Evolutionary conservation across 495 filamentous ascomycete species (phyloP), one percentile per base, ranked within the genome.

Genomic region (Aspergillus cristatus): DNA sequence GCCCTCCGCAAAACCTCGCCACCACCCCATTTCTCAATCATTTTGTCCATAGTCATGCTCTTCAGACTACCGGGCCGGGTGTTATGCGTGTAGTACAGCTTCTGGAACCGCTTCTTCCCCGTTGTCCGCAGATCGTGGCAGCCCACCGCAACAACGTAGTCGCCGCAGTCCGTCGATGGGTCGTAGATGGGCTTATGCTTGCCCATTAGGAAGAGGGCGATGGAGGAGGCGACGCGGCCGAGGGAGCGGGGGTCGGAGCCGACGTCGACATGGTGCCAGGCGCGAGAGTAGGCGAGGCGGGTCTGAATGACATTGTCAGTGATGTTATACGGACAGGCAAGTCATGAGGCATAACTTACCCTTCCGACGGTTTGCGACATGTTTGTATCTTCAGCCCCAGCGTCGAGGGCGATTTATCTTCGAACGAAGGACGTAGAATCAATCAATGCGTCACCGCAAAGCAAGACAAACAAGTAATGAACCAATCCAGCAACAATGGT

Each of bases 181-280:
- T 97, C 85, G 65, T 79, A 98, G 67, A 94, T 97, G 11, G 91
- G 91, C 65, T 99, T 99, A 74, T 97, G 81, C 72, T 99, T 99
- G 63, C 91, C 91, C 91, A 97, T 97, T 16, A 99, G 79, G 41
- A 83, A 71, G 43, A 82, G 72, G 48, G 91, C 90, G 61, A 99
- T 97, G 39, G 80, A 81, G 32, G 84, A 85, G 36, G 91, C 91
- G 20, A 99, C 72, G 12, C 91, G 88, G 38, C 91, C 91, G 18
- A 97, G 81, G 26, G 63, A 61, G 32, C 60, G 59, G 26, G 54
- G 38, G 42, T 66, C 57, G 13, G 63, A 46, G 68, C 84, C 65
- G 69, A 96, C 72, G 71, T 82, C 78, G 51, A 84, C 55, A 63
- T 82, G 78, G 67, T 99, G 93, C 91, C 91, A 99, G 63, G 78